Evolutionary conservation across 2,329 filamentous ascomycete species (phyloP), one percentile per base, ranked within the genome.

Genomic region (Ampelomyces quisqualis): DNA sequence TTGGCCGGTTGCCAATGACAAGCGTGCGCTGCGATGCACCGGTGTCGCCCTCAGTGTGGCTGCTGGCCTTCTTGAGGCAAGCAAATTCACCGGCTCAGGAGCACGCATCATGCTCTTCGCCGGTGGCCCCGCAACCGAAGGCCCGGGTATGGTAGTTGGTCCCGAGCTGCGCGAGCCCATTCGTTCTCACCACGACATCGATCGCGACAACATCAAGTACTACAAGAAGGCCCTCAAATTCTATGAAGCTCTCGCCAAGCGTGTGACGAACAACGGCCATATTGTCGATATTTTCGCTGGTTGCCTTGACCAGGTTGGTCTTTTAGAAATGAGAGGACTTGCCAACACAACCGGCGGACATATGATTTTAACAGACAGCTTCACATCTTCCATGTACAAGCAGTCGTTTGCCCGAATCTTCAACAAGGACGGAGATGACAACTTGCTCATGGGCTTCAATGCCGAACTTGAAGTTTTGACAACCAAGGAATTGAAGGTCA

Each of bases 181-280:
- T 53, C 86, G 93, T 64, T 97, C 91, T 28, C 93, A 98, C 72
- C 93, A 98, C 71, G 93, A 98, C 62, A 98, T 98, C 69, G 93
- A 98, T 67, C 84, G 90, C 43, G 93, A 98, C 70, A 96, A 96
- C 68, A 95, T 95, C 74, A 98, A 98, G 71, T 96, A 97, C 73
- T 97, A 95, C 75, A 98, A 98, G 78, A 98, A 98, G 74, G 93
- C 93, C 15, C 73, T 96, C 35, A 98, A 97, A 84, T 97, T 96
- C 70, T 98, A 97, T 68, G 93, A 98, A 49, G 86, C 82, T 51
- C 79, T 98, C 29, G 90, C 93, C 4, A 97, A 97, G 73, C 82
- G 93, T 45, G 89, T 90, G 14, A 88, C 93, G 10, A 90, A 97
- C 70, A 98, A 98, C 60, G 91, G 93, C 15, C 93, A 98, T 64